Conservation (phyloP, 164 flowering plant genomes). For the Aristolochia fimbriata region DNA sequence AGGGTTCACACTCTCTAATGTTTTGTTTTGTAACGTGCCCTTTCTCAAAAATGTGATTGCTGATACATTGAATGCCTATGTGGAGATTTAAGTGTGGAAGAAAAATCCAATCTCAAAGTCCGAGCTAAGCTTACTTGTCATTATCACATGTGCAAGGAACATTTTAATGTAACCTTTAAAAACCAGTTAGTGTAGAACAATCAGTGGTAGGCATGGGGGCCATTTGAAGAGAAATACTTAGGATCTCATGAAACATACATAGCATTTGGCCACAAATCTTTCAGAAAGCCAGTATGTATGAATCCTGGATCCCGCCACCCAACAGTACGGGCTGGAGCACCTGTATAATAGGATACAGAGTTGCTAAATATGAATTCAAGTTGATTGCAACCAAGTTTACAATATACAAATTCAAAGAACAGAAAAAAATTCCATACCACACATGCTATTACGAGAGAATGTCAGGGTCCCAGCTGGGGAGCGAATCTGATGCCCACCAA, state of each 20-base stretch:
- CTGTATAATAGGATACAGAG: conserved; percentile 21
- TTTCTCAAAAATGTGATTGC: too few relatives aligned
- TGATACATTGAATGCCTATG: too few relatives aligned
- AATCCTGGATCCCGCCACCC: conserved; percentile 99
- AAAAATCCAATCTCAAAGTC: too few relatives aligned
- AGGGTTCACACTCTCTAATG: too few relatives aligned
- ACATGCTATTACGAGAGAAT: conserved; percentile 37
- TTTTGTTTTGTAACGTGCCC: too few relatives aligned
- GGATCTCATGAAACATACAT: conserved; percentile 20
- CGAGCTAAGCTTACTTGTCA: too few relatives aligned
- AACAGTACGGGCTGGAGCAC: conserved; percentile 88
- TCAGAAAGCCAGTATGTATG: conserved; percentile 76
- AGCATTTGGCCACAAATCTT: conserved; percentile 75
- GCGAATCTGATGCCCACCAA: conserved; percentile 16
- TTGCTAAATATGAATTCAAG: neutral
- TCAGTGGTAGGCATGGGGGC: too few relatives aligned
- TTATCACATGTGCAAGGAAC: too few relatives aligned
- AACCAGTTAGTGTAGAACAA: too few relatives aligned
- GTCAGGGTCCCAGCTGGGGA: conserved; percentile 49
- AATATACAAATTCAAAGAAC: neutral
- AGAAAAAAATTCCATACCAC: conserved; percentile 30
- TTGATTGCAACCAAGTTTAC: neutral
- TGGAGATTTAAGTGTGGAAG: too few relatives aligned
- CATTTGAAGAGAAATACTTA: too few relatives aligned
- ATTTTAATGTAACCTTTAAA: too few relatives aligned